Base-by-base conservation (phyloP, 345 rosid species). In the Leavenworthia alabamica region DNA sequence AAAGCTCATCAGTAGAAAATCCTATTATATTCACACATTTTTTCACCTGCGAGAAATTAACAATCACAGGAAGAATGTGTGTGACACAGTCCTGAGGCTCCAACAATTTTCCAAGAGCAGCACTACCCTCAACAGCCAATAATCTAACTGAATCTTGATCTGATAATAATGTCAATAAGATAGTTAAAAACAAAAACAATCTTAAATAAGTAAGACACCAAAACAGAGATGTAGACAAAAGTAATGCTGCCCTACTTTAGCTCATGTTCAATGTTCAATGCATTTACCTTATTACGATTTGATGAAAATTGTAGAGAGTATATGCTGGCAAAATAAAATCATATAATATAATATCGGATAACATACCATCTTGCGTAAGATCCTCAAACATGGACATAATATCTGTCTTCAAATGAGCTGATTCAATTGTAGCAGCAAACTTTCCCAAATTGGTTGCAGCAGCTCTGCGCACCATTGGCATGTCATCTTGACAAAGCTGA, bases 81-180 rank as follows among this genome's bases (percentile, higher is more conserved):
- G 85, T 75, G 7, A 89, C 82, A 62, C 98, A 92, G 74, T 92
- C 98, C 68, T 84, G 96, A 39, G 96, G 83, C 49, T 89, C 93
- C 88, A 92, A 80, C 82, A 92, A 71, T 71, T 92, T 92, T 45
- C 98, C 98, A 59, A 92, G 90, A 12, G 96, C 89, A 66, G 95
- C 96, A 80, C 98, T 86, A 46, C 96, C 89, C 82, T 92, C 98
- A 41, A 92, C 98, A 8, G 96, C 93, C 83, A 92, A 75, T 63
- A 92, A 70, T 33, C 98, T 84, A 51, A 92, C 98, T 33, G 98
- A 92, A 82, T 92, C 98, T 73, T 92, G 98, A 73, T 92, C 96
- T 92, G 88, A 20, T 27, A 68, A 24, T 15, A 49, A 53, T 9
- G 46, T 27, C 27, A 51, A 48, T 33, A 51, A n/a, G 51, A 31